Conservation (phyloP, 305 asterid species). For the Solanum hybrid region DNA sequence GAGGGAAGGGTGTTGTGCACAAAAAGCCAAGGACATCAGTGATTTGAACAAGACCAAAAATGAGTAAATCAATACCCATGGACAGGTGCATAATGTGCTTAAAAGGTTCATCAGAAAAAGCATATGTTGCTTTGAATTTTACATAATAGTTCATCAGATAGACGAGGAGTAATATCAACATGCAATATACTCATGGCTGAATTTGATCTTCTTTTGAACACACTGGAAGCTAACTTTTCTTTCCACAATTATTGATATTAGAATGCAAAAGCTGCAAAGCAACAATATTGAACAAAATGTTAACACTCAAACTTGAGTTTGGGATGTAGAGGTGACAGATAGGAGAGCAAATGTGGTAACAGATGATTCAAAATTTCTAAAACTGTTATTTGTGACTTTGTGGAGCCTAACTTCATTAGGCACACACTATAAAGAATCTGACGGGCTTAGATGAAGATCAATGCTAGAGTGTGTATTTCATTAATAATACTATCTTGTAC, state of each 20-base stretch:
- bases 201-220: neutral
- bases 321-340: neutral
- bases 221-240: neutral
- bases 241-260: neutral
- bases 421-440: neutral
- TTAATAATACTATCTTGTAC: neutral
- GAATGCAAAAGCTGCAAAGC: neutral
- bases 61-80: neutral
- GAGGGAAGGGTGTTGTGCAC: neutral
- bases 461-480: neutral
- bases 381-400: neutral
- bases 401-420: neutral
- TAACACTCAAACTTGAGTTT: neutral
- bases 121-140: neutral
- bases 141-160: neutral
- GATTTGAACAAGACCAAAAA: neutral
- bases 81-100: neutral
- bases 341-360: neutral
- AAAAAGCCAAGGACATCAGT: neutral
- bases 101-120: neutral
- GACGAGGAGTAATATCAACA: neutral
- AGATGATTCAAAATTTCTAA: neutral
- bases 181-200: neutral
- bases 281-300: neutral
- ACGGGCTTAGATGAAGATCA: neutral